Conservation (phyloP, 495 filamentous ascomycete genomes). For the Neurospora sp. region DNA sequence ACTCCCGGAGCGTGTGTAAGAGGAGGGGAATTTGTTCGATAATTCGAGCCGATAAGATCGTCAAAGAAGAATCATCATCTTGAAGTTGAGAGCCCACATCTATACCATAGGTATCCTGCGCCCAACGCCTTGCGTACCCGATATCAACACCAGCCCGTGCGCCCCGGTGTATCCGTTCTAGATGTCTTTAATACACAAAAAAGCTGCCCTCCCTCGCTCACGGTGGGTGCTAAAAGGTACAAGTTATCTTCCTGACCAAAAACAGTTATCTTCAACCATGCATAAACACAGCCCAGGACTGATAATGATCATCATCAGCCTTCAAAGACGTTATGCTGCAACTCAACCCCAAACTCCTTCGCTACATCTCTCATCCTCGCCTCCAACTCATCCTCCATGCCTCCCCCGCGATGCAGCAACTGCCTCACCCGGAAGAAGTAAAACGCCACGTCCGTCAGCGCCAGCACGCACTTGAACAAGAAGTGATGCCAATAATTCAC, state of each 20-base stretch:
- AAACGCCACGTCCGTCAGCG: conserved; percentile 73
- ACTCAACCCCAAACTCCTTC: conserved; percentile 81
- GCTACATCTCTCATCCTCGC: conserved; percentile 74
- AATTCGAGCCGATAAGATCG: not conserved
- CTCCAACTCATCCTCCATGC: conserved; percentile 94
- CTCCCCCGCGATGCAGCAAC: conserved; percentile 58
- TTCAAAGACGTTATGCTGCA: conserved; percentile 79
- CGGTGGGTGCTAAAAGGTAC: not conserved
- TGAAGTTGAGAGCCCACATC: not conserved
- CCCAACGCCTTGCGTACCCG: not conserved
- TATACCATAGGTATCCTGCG: not conserved
- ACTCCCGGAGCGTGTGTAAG: not conserved
- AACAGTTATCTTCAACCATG: not conserved
- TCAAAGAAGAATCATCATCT: not conserved
- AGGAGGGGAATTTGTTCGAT: not conserved
- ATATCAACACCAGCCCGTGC: not conserved
- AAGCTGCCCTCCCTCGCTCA: not conserved
- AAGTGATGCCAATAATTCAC: conserved; percentile 58
- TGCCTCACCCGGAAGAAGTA: conserved; percentile 69
- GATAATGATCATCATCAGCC: conserved; percentile 37
- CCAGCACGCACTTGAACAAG: conserved; percentile 67
- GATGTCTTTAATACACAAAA: not conserved
- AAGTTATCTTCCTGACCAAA: not conserved
- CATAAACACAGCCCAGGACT: not conserved
- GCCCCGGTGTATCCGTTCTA: not conserved